Evolutionary conservation across 129 eudicot genomes (phyloP).

Genomic region (Tagetes patula): DNA sequence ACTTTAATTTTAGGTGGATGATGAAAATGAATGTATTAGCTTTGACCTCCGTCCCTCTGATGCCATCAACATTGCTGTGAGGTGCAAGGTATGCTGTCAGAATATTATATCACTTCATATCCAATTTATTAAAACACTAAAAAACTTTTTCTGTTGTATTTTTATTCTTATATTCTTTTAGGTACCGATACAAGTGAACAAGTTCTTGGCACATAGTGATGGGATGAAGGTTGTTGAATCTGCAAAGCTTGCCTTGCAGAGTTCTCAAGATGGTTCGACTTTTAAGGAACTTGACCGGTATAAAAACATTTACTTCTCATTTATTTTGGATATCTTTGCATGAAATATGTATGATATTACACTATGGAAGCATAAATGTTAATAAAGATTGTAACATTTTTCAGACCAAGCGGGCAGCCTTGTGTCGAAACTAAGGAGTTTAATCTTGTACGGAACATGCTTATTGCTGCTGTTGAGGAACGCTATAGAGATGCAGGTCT

Average conservation of each 20-base stretch:
- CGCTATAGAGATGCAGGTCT: constrained; percentile 92
- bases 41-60: constrained; percentile 93
- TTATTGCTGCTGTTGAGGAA: constrained; percentile 79
- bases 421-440: constrained; percentile 80
- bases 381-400: constrained; percentile 2
- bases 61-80: constrained; percentile 93
- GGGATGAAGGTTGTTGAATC: constrained; percentile 82
- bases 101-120: not conserved
- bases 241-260: constrained; percentile 44
- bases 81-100: constrained; percentile 74
- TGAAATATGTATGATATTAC: not conserved
- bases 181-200: constrained; percentile 95
- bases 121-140: not conserved
- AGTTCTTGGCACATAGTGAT: constrained; percentile 67
- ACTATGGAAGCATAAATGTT: constrained; percentile 21
- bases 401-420: constrained; percentile 80
- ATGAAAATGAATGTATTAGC: constrained; percentile 60
- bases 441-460: constrained; percentile 82
- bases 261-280: constrained; percentile 49
- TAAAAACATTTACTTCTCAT: constrained; percentile 11
- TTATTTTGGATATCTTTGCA: not conserved
- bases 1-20: constrained; percentile 53
- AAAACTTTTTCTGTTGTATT: not conserved
- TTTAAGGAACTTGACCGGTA: constrained; percentile 76
- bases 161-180: constrained; percentile 29